Evolutionary conservation across 2,329 filamentous ascomycete genomes (phyloP).

Genomic region (Stemphylium lycopersici): DNA sequence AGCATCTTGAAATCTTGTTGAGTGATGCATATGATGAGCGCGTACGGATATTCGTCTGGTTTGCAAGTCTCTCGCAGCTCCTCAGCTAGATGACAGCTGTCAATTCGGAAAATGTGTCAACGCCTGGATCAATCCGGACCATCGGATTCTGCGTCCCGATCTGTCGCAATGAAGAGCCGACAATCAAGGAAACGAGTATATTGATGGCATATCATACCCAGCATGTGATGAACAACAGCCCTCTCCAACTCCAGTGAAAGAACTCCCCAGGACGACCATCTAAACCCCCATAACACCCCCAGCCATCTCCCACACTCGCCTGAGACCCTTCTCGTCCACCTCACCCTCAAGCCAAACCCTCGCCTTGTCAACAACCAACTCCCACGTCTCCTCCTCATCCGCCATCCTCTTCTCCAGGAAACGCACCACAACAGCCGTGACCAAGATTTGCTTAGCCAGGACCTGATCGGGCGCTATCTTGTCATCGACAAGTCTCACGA

Average conservation of each 20-base stretch:
- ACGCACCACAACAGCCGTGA: background rate
- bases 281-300: background rate
- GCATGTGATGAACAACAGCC: background rate
- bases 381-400: constrained; percentile 1
- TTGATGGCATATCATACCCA: background rate
- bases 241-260: background rate
- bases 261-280: no score
- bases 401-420: constrained; percentile 10
- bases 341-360: background rate
- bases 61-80: no score
- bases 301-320: background rate
- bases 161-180: no score
- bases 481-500: background rate
- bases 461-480: background rate
- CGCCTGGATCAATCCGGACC: no score
- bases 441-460: background rate
- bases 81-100: no score
- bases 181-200: no score
- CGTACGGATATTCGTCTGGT: no score
- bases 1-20: no score
- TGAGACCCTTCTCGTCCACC: background rate
- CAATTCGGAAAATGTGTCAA: no score
- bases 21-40: no score
- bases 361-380: constrained; percentile 13
- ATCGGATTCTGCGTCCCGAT: no score